phyloP scores from a whole-genome alignment of 2,329 filamentous ascomycete species.

The Ceratocystis diversiconidia region DNA sequence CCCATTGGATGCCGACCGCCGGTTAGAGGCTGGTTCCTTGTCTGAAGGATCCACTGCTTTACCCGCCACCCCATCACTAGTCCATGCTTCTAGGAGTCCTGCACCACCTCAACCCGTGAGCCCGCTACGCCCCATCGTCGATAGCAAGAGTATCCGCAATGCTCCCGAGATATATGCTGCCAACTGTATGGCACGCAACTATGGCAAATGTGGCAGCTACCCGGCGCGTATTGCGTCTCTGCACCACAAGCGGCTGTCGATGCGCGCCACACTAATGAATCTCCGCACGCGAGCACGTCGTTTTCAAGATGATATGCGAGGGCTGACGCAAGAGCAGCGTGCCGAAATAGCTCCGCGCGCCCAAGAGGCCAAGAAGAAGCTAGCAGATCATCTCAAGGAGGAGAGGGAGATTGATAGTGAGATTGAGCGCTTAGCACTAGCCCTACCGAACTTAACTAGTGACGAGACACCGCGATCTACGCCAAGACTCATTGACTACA shows the following conservation, averaged over 20 bases:
- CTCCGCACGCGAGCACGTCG: constrained; percentile 26
- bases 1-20: neutral
- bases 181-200: constrained; percentile 79
- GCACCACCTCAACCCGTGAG: constrained; percentile 26
- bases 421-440: constrained; percentile 60
- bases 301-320: constrained; percentile 30
- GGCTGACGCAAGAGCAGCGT: constrained; percentile 28
- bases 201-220: constrained; percentile 41
- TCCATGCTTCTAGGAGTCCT: constrained; percentile 5
- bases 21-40: no score
- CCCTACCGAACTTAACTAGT: constrained; percentile 78
- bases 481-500: constrained; percentile 54
- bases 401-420: constrained; percentile 47
- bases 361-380: constrained; percentile 46
- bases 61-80: neutral
- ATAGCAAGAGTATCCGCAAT: constrained; percentile 81
- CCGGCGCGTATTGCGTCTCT: constrained; percentile 42
- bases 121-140: constrained; percentile 64
- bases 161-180: constrained; percentile 66
- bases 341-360: constrained; percentile 49
- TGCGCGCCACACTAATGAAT: constrained; percentile 33
- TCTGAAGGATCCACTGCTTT: neutral
- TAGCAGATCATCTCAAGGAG: constrained; percentile 44
- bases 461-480: constrained; percentile 56
- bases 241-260: constrained; percentile 46